Percentiles rank a stretch among this genome's conserved stretches.
Conservation (phyloP, 106 monocot species). For the Acorus calamus region DNA sequence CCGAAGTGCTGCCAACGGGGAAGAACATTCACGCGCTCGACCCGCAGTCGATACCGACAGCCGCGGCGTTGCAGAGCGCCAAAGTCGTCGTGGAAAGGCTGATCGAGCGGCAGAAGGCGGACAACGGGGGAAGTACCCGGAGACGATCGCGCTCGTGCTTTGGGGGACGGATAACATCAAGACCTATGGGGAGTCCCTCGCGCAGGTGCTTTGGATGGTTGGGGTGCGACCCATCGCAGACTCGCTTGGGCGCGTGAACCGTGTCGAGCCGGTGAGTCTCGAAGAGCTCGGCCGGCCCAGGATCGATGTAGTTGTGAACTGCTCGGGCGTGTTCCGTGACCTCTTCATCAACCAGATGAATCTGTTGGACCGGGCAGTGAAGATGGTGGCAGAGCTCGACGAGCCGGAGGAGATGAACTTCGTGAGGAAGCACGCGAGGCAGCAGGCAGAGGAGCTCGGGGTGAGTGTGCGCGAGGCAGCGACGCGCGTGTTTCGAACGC, state of each 20-base stretch:
- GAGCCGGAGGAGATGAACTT: slow-evolving; percentile 65
- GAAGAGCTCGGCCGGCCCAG: slow-evolving; percentile 70
- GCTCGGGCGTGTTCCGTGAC: slow-evolving; percentile 80
- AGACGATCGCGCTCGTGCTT: slow-evolving; percentile 61
- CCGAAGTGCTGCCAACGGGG: slow-evolving; percentile 74
- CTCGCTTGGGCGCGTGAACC: slow-evolving; percentile 61
- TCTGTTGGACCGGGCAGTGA: slow-evolving; percentile 64
- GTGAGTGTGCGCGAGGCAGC: slow-evolving; percentile 58
- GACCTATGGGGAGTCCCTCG: slow-evolving; percentile 73
- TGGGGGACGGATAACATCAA: slow-evolving; percentile 87
- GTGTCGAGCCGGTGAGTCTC: slow-evolving; percentile 55
- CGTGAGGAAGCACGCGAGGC: slow-evolving; percentile 56
- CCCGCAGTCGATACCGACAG: slow-evolving; percentile 71
- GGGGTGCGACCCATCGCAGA: slow-evolving; percentile 60
- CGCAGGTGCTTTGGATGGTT: slow-evolving; percentile 77
- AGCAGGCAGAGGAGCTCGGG: slow-evolving; percentile 57
- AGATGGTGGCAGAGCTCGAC: slow-evolving; percentile 76
- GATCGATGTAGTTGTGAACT: slow-evolving; percentile 80
- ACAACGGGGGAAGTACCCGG: slow-evolving; percentile 73
- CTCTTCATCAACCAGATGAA: slow-evolving; percentile 96
- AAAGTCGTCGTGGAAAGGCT: slow-evolving; percentile 69
- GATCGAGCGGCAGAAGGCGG: slow-evolving; percentile 62
- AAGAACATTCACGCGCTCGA: slow-evolving; percentile 89
- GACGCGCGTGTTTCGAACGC: slow-evolving; percentile 78
- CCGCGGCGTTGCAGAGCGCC: slow-evolving; percentile 69